Base-by-base conservation (phyloP, 23 red algal genomes). In the Gracilaria caudata region DNA sequence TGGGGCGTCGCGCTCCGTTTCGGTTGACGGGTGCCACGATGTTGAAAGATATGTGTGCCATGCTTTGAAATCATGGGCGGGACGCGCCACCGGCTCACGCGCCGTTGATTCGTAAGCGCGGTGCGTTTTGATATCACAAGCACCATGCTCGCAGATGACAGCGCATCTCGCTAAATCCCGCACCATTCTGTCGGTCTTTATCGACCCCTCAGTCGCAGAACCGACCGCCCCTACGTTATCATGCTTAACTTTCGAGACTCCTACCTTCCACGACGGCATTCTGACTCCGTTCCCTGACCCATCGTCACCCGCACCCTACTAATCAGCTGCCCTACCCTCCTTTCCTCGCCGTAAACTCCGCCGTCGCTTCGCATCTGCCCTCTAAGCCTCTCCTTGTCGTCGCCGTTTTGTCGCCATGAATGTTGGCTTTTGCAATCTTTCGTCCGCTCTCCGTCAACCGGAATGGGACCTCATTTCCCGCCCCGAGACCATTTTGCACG, bases 401-500 rank as follows among this genome's bases (percentile, higher is more conserved):
- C 12, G 53, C 53, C 53, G 12, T 7, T 28, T 23, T 8, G 23
- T 29, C 88, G 49, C 78, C 36, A 56, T 74, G 56, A 34, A 53
- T 7, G 26, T 82, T 11, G 88, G 65, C 41, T 23, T 54, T 57
- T 32, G 61, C 63, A 54, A 45, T 30, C 24, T 83, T 21, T 60
- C 76, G 7, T 61, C 88, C 17, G 5, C 63, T 35, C 46, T 83
- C 55, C 64, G 79, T 43, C 78, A 61, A n/a, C 64, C 28, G 17
- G 55, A 77, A 41, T 33, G 21, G 23, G 88, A 73, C 66, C 24
- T 47, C 28, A 51, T 70, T 40, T 24, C 58, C 8, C 46, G 28
- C 63, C 79, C 63, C 66, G 33, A 29, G 1, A 82, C 11, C 40
- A 13, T 51, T 19, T 35, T 93, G n/a, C 77, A 81, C 46, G 81